Conservation (phyloP, 2,329 filamentous ascomycete species). For the Pochonia chlamydosporia region DNA sequence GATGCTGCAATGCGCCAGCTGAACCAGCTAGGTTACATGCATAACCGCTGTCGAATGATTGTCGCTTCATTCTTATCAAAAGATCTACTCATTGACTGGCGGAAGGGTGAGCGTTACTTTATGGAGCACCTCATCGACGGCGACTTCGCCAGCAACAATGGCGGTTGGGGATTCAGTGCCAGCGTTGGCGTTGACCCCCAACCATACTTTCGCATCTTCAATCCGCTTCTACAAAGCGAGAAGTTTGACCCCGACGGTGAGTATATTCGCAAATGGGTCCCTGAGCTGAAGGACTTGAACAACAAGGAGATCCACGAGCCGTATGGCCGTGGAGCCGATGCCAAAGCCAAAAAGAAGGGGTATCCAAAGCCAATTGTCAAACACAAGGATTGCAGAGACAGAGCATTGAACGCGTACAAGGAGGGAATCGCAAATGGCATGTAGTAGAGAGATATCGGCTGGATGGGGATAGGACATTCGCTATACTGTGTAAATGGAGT, state of each 20-base stretch:
- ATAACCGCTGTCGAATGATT: slow-evolving; percentile 81
- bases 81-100: slow-evolving; percentile 77
- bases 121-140: slow-evolving; percentile 77
- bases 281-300: slow-evolving; percentile 60
- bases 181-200: slow-evolving; percentile 75
- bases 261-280: slow-evolving; percentile 80
- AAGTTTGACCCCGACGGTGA: slow-evolving; percentile 75
- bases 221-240: slow-evolving; percentile 77
- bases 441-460: slow-evolving; percentile 11
- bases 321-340: slow-evolving; percentile 58
- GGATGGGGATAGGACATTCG: not conserved
- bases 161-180: slow-evolving; percentile 52
- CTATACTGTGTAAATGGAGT: too few relatives aligned
- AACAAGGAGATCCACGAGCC: slow-evolving; percentile 76
- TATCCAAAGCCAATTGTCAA: slow-evolving; percentile 73
- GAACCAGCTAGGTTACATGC: slow-evolving; percentile 65
- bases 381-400: slow-evolving; percentile 63
- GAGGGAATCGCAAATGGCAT: slow-evolving; percentile 29
- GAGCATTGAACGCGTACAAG: slow-evolving; percentile 67
- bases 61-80: slow-evolving; percentile 76
- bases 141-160: slow-evolving; percentile 74
- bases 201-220: slow-evolving; percentile 89
- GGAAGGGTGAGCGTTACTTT: slow-evolving; percentile 74
- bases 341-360: slow-evolving; percentile 55
- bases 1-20: slow-evolving; percentile 84